Conservation (phyloP, 768 basidiomycete species). For the Auricularia sp. region DNA sequence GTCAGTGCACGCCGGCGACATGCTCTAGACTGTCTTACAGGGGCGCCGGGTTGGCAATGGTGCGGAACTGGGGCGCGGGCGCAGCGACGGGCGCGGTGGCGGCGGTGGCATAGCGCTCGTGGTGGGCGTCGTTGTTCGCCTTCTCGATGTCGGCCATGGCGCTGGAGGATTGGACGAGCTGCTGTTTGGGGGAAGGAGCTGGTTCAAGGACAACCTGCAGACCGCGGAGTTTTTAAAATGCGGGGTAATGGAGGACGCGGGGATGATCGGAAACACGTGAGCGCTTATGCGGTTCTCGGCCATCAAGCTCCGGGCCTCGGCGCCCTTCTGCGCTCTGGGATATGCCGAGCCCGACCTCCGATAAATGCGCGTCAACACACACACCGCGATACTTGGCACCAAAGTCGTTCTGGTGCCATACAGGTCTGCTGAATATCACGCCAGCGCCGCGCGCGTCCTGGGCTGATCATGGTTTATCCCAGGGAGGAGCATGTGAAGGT, state of each 20-base stretch:
- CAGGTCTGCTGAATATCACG: slow-evolving; percentile 26
- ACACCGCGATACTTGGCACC: slow-evolving; percentile 53
- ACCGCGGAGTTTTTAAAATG: neutral
- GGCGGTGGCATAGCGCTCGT: neutral
- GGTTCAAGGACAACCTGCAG: neutral
- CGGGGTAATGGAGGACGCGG: neutral
- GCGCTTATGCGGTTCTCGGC: neutral
- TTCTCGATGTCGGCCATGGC: slow-evolving; percentile 31
- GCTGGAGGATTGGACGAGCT: neutral
- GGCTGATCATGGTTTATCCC: slow-evolving; percentile 24
- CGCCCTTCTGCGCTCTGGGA: no score
- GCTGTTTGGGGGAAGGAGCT: neutral
- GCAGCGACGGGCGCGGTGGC: neutral
- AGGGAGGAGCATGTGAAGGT: slow-evolving; percentile 39
- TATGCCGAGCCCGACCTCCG: no score
- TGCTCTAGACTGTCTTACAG: slow-evolving; percentile 29
- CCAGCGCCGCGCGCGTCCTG: slow-evolving; percentile 28
- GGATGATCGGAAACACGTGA: neutral
- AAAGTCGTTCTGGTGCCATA: slow-evolving; percentile 78
- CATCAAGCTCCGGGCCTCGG: no score
- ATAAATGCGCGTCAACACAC: slow-evolving; percentile 56
- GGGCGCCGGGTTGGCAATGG: slow-evolving; percentile 51
- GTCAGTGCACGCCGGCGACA: neutral
- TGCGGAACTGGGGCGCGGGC: slow-evolving; percentile 19
- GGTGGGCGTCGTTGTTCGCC: slow-evolving; percentile 16